Conservation (phyloP, 2,329 filamentous ascomycete genomes). For the Fusarium mundagurra region DNA sequence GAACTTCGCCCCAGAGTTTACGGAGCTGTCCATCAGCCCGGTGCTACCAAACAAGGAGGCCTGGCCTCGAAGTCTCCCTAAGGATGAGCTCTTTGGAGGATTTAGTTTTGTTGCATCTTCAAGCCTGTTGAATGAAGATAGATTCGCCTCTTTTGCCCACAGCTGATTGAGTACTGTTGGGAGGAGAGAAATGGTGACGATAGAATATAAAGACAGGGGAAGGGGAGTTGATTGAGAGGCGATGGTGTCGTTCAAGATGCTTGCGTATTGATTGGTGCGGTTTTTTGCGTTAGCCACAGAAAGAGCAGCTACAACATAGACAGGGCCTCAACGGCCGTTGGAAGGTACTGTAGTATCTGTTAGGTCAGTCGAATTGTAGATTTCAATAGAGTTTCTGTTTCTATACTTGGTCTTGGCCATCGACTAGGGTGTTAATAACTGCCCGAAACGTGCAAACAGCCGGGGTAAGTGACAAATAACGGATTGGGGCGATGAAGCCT, state of each 20-base stretch:
- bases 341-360: not conserved
- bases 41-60: conserved; percentile 60
- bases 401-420: not conserved
- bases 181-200: not conserved
- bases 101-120: conserved; percentile 71
- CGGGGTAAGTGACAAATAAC: not conserved
- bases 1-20: conserved; percentile 96
- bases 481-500: conserved; percentile 12
- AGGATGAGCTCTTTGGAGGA: conserved; percentile 69
- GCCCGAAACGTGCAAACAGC: conserved; percentile 1
- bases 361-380: not conserved
- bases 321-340: not conserved
- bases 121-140: conserved; percentile 63
- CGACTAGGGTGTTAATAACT: not conserved
- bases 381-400: not conserved
- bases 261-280: conserved; percentile 3
- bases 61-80: conserved; percentile 52
- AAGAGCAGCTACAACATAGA: conserved; percentile 1
- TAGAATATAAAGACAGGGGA: not conserved
- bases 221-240: conserved; percentile 1
- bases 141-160: conserved; percentile 48
- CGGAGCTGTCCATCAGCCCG: conserved; percentile 82
- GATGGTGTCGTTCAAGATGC: not conserved
- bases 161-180: conserved; percentile 14
- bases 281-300: conserved; percentile 9